These are phyloP conservation scores for Aspergillus aculeatinus DNA, from an alignment of 2,329 filamentous ascomycete species.

Conservation along the genomic window DNA sequence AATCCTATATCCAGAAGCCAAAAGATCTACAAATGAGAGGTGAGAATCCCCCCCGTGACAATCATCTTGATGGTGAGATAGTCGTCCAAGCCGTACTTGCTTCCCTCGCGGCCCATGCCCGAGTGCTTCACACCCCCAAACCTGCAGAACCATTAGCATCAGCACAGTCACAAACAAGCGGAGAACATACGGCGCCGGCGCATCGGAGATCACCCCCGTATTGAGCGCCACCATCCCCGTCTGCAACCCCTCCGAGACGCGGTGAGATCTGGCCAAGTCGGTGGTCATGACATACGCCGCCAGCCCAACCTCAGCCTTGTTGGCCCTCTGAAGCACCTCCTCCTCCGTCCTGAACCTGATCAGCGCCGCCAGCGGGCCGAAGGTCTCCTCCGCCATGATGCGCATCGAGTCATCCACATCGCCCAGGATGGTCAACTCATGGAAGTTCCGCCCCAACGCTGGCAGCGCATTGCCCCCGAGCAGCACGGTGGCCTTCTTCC, in stretches of 20 bases:
- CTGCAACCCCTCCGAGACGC: constrained; percentile 55
- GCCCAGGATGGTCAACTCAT: constrained; percentile 79
- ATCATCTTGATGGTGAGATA: constrained; percentile 67
- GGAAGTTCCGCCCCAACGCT: constrained; percentile 77
- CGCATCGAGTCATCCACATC: constrained; percentile 80
- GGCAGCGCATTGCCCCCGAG: constrained; percentile 70
- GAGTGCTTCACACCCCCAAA: constrained; percentile 80
- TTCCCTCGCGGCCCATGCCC: constrained; percentile 74
- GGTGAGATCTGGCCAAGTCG: constrained; percentile 54
- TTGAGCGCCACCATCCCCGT: constrained; percentile 59
- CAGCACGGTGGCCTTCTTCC: constrained; percentile 70
- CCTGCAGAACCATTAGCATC: constrained; percentile 21
- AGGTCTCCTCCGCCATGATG: constrained; percentile 81
- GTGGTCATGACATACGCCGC: constrained; percentile 84
- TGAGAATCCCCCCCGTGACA: constrained; percentile 14
- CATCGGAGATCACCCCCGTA: constrained; percentile 59
- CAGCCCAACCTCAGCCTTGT: constrained; percentile 75
- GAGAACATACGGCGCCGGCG: constrained; percentile 41
- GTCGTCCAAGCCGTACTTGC: constrained; percentile 70
- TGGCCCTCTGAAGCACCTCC: constrained; percentile 78
- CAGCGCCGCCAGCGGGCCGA: constrained; percentile 83
- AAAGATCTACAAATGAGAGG: no score
- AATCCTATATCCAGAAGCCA: no score
- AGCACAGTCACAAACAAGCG: neutral
- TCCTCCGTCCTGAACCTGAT: constrained; percentile 82